Evolutionary conservation across 495 filamentous ascomycete species (phyloP).

Genomic region (Umbilicaria muhlenbergii): DNA sequence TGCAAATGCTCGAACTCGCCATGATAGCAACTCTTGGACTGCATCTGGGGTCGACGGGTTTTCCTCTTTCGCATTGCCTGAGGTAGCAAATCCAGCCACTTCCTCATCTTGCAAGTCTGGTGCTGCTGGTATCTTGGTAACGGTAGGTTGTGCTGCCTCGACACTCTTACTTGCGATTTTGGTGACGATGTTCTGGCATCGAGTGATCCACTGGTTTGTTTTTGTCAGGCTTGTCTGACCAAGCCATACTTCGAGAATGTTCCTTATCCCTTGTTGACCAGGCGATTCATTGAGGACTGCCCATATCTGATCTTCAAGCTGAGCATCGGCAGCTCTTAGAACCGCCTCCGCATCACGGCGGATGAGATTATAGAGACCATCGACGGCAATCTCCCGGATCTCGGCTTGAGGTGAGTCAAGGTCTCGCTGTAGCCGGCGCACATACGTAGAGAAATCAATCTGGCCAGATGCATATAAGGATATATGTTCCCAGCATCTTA

Average conservation of each 20-base stretch:
- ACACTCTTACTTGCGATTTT: conserved; percentile 52
- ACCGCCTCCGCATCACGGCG: conserved; percentile 74
- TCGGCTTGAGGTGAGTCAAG: conserved; percentile 49
- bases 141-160: conserved; percentile 31
- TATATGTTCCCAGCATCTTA: conserved; percentile 78
- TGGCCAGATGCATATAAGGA: conserved; percentile 81
- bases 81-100: conserved; percentile 79
- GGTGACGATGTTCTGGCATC: conserved; percentile 76
- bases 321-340: conserved; percentile 50
- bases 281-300: conserved; percentile 65
- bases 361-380: conserved; percentile 89
- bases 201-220: conserved; percentile 67
- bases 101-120: conserved; percentile 89
- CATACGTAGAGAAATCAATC: conserved; percentile 69
- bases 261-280: conserved; percentile 56
- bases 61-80: conserved; percentile 47
- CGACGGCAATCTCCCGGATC: conserved; percentile 66
- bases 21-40: conserved; percentile 77
- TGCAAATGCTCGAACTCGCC: conserved; percentile 92
- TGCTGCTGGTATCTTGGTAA: conserved; percentile 31
- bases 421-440: conserved; percentile 63
- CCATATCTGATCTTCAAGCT: conserved; percentile 87
- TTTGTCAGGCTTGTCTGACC: conserved; percentile 68
- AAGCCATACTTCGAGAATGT: conserved; percentile 81
- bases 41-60: conserved; percentile 38